Conservation (phyloP, 2,329 filamentous ascomycete genomes). For the Neopestalotiopsis sp. region DNA sequence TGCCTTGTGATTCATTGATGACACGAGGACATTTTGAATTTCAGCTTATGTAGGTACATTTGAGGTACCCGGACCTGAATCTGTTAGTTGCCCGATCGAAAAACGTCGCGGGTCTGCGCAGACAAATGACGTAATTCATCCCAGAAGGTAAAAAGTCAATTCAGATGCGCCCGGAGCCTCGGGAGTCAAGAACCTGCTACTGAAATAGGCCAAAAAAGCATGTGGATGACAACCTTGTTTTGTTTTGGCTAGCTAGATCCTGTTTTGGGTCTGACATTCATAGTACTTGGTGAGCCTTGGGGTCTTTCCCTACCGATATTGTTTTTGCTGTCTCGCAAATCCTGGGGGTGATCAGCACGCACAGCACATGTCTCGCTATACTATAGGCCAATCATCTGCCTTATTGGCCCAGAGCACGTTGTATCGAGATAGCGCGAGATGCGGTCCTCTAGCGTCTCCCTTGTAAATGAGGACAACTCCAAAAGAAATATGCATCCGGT, state of each 20-base stretch:
- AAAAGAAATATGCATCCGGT: too few relatives aligned
- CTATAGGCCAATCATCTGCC: neutral
- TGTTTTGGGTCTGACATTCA: neutral
- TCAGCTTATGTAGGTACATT: slow-evolving; percentile 1
- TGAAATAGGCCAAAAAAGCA: neutral
- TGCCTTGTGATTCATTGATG: neutral
- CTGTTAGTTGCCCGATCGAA: neutral
- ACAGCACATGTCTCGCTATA: neutral
- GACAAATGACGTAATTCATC: neutral
- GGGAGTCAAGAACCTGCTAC: neutral
- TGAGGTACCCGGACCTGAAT: neutral
- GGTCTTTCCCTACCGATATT: neutral
- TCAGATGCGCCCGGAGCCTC: neutral
- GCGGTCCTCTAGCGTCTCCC: too few relatives aligned
- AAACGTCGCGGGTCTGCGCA: neutral
- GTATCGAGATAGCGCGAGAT: too few relatives aligned
- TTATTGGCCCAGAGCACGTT: neutral
- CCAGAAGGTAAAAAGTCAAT: neutral
- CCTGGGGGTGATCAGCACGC: neutral
- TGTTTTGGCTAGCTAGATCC: neutral
- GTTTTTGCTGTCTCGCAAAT: neutral
- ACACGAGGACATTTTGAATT: neutral
- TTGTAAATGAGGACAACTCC: too few relatives aligned
- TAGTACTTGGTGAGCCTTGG: too few relatives aligned
- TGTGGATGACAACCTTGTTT: neutral